A percentile compares a stretch with the other conserved stretches of the same genome.
phyloP scores from a whole-genome alignment of 306 rosid species.

The Trichosanthes truncata region DNA sequence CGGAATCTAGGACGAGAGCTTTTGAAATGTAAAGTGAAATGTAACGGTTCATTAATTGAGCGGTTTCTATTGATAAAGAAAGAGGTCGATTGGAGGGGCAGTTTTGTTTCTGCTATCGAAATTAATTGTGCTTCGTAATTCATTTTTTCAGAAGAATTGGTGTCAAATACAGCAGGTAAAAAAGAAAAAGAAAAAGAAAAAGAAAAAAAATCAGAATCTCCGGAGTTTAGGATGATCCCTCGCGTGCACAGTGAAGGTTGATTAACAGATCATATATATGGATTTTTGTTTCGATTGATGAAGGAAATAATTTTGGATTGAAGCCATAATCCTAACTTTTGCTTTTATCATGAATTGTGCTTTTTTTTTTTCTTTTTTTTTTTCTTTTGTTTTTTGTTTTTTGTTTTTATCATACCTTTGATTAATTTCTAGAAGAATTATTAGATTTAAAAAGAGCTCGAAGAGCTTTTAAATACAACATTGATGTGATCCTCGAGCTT shows the following conservation, averaged over 20 bases:
- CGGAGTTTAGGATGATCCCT: neutral
- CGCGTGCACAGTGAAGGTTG: neutral
- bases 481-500: neutral
- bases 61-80: neutral
- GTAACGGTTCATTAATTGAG: neutral
- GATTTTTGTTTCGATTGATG: neutral
- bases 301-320: neutral
- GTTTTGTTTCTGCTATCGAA: neutral
- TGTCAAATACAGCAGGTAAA: neutral
- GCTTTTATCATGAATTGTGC: neutral
- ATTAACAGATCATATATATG: neutral
- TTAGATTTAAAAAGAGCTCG: neutral
- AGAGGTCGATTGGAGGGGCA: neutral
- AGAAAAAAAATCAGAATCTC: neutral
- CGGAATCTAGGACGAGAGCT: neutral
- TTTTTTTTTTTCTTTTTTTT: neutral
- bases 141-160: neutral
- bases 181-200: neutral
- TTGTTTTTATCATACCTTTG: neutral
- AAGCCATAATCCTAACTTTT: neutral
- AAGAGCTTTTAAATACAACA: neutral
- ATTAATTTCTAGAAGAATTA: neutral
- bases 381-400: too few relatives aligned
- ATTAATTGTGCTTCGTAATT: neutral
- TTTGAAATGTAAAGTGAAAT: neutral